Evolutionary conservation across 2,329 filamentous ascomycete species (phyloP).

Genomic region (Fusarium sp.): DNA sequence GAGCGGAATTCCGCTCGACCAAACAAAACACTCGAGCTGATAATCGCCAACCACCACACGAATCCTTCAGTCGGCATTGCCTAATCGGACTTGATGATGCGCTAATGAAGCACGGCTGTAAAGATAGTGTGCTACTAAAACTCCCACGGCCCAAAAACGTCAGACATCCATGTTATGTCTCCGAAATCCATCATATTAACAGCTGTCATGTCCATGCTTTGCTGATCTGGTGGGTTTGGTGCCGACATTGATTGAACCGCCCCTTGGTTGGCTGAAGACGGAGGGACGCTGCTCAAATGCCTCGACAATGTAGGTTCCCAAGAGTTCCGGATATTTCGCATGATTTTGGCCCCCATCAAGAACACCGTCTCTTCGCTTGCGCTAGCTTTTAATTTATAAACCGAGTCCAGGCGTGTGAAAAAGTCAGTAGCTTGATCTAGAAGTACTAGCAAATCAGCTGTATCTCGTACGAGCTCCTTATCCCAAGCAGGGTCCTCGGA

Average conservation of each 20-base stretch:
- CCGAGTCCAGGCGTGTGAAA: conserved; percentile 46
- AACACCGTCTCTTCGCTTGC: conserved; percentile 50
- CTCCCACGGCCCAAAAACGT: conserved; percentile 55
- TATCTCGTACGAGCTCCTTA: conserved; percentile 52
- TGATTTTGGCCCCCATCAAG: conserved; percentile 52
- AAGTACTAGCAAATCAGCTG: conserved; percentile 53
- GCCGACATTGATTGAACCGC: conserved; percentile 25
- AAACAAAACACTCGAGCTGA: neutral
- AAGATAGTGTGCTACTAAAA: conserved; percentile 38
- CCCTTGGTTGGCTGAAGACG: conserved; percentile 49
- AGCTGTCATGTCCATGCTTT: conserved; percentile 40
- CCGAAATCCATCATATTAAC: conserved; percentile 50
- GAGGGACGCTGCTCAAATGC: conserved; percentile 46
- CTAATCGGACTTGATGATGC: conserved; percentile 4
- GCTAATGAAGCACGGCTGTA: neutral
- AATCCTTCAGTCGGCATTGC: neutral
- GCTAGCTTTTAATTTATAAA: conserved; percentile 49
- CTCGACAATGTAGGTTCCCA: conserved; percentile 54
- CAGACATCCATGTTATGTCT: conserved; percentile 55
- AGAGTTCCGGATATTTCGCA: conserved; percentile 50
- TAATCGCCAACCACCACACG: neutral
- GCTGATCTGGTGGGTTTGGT: conserved; percentile 14
- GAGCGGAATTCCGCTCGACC: conserved; percentile 26
- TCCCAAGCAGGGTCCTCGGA: conserved; percentile 58
- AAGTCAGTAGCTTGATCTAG: conserved; percentile 52